Base-by-base conservation (phyloP, 225 moss, liverwort and hornwort species). In the Pseudisothecium myosuroides region DNA sequence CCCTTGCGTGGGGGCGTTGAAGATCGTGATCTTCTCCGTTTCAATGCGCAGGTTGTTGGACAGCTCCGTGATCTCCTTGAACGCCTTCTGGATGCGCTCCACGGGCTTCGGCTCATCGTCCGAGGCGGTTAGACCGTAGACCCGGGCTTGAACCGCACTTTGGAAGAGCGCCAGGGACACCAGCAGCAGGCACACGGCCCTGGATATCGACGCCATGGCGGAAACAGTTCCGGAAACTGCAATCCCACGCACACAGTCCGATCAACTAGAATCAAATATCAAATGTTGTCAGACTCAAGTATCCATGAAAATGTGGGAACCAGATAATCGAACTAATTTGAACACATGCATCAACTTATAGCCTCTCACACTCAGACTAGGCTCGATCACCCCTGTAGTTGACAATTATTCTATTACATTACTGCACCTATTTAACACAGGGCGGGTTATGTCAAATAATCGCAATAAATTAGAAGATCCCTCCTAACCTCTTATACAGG, bases 161-260 rank as follows among this genome's bases (percentile, higher is more conserved):
- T 86, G 76, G 77, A 85, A 86, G 47, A 91, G 47, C 72, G 76
- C 76, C 84, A 92, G 62, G 32, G 81, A 90, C 76, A 92, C 52
- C 52, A 92, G 69, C 36, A 92, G 81, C 67, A 90, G 61, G 71
- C 81, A 85, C 36, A 82, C 17, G 69, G 37, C 76, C 49, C 65
- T 92, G 47, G 64, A 45, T 10, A 55, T 50, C 82, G 81, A 82
- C 68, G 86, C 91, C 91, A 91, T 91, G 60, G 82, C 82, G 81
- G 31, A 62, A 65, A 62, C n/a, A 29, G 28, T 17, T 34, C 11
- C 14, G 45, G 50, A 36, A 69, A 39, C 86, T 90, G 62, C 82
- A 82, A 36, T 22, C 16, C 23, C n/a, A 64, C 10, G 61, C 19
- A 47, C 82, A 45, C 29, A 60, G 41, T 63, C 79, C 69, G 31